phyloP scores from a whole-genome alignment of 306 rosid species.

The Luffa aegyptiaca region DNA sequence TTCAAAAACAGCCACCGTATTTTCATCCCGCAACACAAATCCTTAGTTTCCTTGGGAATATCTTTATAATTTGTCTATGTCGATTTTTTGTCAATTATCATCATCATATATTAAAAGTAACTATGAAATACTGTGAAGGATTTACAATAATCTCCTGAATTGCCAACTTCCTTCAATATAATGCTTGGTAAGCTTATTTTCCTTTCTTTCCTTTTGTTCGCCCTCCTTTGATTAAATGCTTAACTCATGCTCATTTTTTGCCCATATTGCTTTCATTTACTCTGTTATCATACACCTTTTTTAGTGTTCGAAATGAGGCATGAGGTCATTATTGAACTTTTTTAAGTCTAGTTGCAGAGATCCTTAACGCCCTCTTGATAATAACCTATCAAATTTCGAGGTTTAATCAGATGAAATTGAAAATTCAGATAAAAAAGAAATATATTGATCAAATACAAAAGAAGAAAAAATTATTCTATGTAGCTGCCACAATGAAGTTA shows the following conservation, averaged over 20 bases:
- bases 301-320: not conserved
- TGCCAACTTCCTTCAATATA: slow-evolving; percentile 46
- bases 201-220: not conserved
- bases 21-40: not conserved
- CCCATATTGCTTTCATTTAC: not conserved
- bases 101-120: not conserved
- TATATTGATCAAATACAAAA: not conserved
- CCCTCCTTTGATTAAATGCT: not conserved
- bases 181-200: slow-evolving; percentile 47
- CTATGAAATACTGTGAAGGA: not conserved
- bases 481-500: no score
- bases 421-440: not conserved
- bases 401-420: not conserved
- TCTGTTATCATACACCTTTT: not conserved
- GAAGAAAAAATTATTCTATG: no score
- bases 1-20: not conserved
- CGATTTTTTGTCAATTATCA: not conserved
- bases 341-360: not conserved
- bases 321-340: not conserved
- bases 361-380: not conserved
- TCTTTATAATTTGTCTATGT: not conserved
- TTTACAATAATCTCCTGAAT: not conserved
- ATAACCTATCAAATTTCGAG: not conserved
- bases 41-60: not conserved
- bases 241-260: not conserved